Conservation (phyloP, 1,139 yeast species). For the Entelexis sorbosivorans region DNA sequence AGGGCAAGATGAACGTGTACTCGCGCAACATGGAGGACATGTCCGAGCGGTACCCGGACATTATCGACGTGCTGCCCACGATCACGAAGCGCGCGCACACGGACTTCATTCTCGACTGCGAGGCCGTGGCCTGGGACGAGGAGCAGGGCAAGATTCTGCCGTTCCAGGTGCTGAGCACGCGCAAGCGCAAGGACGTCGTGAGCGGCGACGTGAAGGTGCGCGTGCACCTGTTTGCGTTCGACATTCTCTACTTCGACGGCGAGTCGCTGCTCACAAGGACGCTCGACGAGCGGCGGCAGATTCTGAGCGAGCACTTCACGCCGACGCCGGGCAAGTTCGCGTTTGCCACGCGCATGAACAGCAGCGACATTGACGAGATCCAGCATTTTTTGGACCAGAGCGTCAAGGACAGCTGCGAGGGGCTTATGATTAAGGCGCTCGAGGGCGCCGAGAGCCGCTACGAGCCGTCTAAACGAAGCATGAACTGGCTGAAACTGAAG, state of each 20-base stretch:
- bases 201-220: constrained; percentile 78
- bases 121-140: constrained; percentile 98
- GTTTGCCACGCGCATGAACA: constrained; percentile 65
- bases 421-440: constrained; percentile 86
- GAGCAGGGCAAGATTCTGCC: constrained; percentile 68
- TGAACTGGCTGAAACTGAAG: constrained; percentile 91
- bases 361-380: constrained; percentile 59
- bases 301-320: constrained; percentile 46
- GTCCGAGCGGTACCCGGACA: constrained; percentile 93
- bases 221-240: constrained; percentile 88
- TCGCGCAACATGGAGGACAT: constrained; percentile 94
- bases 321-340: constrained; percentile 67
- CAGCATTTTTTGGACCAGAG: constrained; percentile 83
- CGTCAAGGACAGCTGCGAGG: constrained; percentile 85
- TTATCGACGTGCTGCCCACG: constrained; percentile 55
- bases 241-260: constrained; percentile 62
- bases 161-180: constrained; percentile 80
- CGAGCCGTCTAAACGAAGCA: constrained; percentile 88
- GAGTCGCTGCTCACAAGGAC: constrained; percentile 59
- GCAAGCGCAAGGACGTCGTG: constrained; percentile 88
- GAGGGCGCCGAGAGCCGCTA: constrained; percentile 72
- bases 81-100: constrained; percentile 38
- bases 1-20: constrained; percentile 63
- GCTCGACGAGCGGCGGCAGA: constrained; percentile 55
- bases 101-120: constrained; percentile 76